Evolutionary conservation across 2,329 filamentous ascomycete genomes (phyloP).

Genomic region (Penicillium sp.): DNA sequence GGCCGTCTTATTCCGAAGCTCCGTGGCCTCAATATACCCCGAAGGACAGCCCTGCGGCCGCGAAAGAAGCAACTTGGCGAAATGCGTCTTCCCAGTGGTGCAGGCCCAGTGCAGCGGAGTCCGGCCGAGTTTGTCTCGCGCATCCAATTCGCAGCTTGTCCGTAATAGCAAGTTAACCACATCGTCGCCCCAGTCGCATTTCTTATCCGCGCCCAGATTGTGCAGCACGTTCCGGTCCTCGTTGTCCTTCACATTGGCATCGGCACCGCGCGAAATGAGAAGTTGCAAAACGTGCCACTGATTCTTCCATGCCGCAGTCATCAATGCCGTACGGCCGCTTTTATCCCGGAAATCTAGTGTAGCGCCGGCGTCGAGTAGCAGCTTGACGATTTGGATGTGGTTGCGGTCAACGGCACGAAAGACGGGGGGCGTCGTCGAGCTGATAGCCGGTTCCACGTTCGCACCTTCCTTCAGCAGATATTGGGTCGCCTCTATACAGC

Average conservation of each 20-base stretch:
- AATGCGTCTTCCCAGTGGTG: conserved; percentile 51
- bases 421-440: conserved; percentile 29
- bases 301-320: conserved; percentile 43
- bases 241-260: conserved; percentile 32
- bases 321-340: conserved; percentile 42
- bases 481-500: conserved; percentile 27
- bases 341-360: conserved; percentile 38
- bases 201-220: conserved; percentile 44
- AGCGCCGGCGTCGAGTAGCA: conserved; percentile 38
- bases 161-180: conserved; percentile 40
- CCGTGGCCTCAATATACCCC: conserved; percentile 42
- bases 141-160: conserved; percentile 39
- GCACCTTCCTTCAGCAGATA: conserved; percentile 37
- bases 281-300: conserved; percentile 37
- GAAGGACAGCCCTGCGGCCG: conserved; percentile 25
- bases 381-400: conserved; percentile 41
- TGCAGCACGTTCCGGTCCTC: conserved; percentile 34
- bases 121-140: conserved; percentile 45
- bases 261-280: conserved; percentile 33
- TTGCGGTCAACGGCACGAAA: conserved; percentile 37
- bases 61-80: conserved; percentile 47
- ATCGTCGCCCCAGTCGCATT: conserved; percentile 46
- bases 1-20: conserved; percentile 42
- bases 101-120: conserved; percentile 58
- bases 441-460: conserved; percentile 30